Percentiles rank a stretch among this genome's conserved stretches.
These are phyloP conservation scores for Tympanopsis confertula DNA, from an alignment of 2,329 filamentous ascomycete species.

Conservation along the genomic window DNA sequence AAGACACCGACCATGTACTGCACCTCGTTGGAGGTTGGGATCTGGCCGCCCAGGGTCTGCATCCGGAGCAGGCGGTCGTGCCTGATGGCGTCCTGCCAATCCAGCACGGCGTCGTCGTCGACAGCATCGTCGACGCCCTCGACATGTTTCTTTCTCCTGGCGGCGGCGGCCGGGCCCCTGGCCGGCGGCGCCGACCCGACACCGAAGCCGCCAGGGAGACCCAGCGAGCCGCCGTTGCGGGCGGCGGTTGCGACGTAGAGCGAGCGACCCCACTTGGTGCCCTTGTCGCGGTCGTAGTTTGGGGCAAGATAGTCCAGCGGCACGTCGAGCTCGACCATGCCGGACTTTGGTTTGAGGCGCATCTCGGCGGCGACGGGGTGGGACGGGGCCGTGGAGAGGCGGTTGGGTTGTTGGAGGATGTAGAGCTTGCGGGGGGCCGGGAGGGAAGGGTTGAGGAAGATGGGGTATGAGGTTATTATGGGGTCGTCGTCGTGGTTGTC, in stretches of 20 bases:
- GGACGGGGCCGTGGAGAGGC: slow-evolving; percentile 41
- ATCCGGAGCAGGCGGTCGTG: slow-evolving; percentile 63
- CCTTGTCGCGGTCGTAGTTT: slow-evolving; percentile 77
- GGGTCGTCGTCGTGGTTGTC: slow-evolving; percentile 45
- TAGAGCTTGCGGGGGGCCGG: slow-evolving; percentile 54
- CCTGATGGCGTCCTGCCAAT: slow-evolving; percentile 58
- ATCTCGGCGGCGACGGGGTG: slow-evolving; percentile 59
- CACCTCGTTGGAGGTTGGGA: slow-evolving; percentile 55
- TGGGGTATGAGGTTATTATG: slow-evolving; percentile 64
- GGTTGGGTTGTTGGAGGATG: slow-evolving; percentile 82
- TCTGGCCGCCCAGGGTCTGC: slow-evolving; percentile 78
- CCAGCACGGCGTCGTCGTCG: slow-evolving; percentile 33
- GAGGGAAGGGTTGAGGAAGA: slow-evolving; percentile 71
- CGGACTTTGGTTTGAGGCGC: slow-evolving; percentile 70
- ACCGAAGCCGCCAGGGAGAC: slow-evolving; percentile 63
- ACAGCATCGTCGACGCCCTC: slow-evolving; percentile 24
- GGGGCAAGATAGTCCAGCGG: slow-evolving; percentile 55
- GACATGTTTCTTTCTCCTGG: slow-evolving; percentile 15
- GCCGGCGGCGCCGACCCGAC: slow-evolving; percentile 33
- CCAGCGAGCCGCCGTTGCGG: slow-evolving; percentile 55
- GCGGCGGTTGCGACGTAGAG: slow-evolving; percentile 47
- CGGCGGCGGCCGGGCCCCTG: slow-evolving; percentile 16
- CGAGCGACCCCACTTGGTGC: slow-evolving; percentile 70
- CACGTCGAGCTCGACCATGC: slow-evolving; percentile 87
- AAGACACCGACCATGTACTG: slow-evolving; percentile 94